phyloP scores from a whole-genome alignment of 495 filamentous ascomycete genomes.

The Tuber magnatum region DNA sequence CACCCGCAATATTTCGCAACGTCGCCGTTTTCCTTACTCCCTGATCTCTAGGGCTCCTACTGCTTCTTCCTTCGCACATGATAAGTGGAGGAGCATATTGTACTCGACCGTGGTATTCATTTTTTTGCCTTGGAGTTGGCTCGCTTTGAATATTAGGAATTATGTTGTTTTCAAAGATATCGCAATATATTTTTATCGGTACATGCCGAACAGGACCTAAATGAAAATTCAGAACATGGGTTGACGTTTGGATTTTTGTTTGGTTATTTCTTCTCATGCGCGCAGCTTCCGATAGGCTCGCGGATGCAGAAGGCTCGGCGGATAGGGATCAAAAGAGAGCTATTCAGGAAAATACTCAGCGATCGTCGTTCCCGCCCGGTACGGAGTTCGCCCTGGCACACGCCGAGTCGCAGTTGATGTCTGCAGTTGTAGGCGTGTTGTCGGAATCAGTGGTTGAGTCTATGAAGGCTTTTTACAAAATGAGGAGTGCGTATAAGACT shows the following conservation, averaged over 20 bases:
- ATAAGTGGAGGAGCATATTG: too few species aligned
- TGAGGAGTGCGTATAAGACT: slow-evolving; percentile 81
- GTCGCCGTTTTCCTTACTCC: too few species aligned
- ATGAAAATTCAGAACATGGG: slow-evolving; percentile 4
- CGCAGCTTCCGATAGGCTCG: slow-evolving; percentile 62
- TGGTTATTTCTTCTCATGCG: slow-evolving; percentile 23
- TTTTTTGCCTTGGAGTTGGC: too few species aligned
- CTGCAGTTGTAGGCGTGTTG: slow-evolving; percentile 76
- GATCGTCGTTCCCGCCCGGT: slow-evolving; percentile 67
- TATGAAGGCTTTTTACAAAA: slow-evolving; percentile 83
- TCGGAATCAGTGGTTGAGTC: slow-evolving; percentile 91
- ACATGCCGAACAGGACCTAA: not conserved
- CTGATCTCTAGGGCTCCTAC: too few species aligned
- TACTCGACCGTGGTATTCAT: too few species aligned
- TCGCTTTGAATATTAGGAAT: too few species aligned
- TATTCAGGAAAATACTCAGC: slow-evolving; percentile 50
- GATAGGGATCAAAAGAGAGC: slow-evolving; percentile 70
- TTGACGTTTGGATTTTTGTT: slow-evolving; percentile 5
- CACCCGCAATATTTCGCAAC: too few species aligned
- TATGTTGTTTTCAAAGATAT: too few species aligned
- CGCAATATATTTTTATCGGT: too few species aligned
- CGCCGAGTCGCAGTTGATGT: slow-evolving; percentile 80
- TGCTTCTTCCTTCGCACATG: too few species aligned
- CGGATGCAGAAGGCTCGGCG: slow-evolving; percentile 71
- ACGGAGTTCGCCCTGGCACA: slow-evolving; percentile 74